phyloP scores from a whole-genome alignment of 2,329 filamentous ascomycete species.

The Leptographium wingfieldii region DNA sequence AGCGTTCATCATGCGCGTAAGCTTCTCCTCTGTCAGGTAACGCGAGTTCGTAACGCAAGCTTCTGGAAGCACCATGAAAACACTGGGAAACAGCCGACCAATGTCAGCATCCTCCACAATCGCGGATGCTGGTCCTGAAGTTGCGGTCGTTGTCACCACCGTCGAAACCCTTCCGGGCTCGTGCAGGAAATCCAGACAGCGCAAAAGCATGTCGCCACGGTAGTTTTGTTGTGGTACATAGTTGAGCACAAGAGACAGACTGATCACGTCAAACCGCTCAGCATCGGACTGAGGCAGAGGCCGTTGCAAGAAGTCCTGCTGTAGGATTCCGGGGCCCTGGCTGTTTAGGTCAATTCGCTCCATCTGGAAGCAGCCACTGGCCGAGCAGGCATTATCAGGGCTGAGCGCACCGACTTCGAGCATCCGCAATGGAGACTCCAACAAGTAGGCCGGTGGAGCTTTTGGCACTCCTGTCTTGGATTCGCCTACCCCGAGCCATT shows the following conservation, averaged over 20 bases:
- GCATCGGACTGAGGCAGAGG: constrained; percentile 51
- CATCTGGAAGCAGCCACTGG: constrained; percentile 56
- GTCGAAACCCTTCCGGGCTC: constrained; percentile 12
- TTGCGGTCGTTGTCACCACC: background rate
- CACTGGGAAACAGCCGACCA: constrained; percentile 42
- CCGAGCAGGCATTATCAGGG: constrained; percentile 71
- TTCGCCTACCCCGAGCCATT: constrained; percentile 40
- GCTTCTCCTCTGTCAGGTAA: constrained; percentile 62
- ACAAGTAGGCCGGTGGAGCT: background rate
- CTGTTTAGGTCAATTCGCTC: constrained; percentile 84
- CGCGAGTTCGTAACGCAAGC: constrained; percentile 84
- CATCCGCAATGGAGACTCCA: constrained; percentile 38
- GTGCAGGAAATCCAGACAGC: constrained; percentile 59
- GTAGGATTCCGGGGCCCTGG: constrained; percentile 64
- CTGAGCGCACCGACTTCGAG: constrained; percentile 86
- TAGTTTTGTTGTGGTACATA: constrained; percentile 69
- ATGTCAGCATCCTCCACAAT: constrained; percentile 3
- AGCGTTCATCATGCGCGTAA: constrained; percentile 61
- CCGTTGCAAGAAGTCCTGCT: constrained; percentile 90
- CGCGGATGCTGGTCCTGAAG: background rate
- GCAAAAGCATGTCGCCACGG: constrained; percentile 74
- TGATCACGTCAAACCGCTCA: constrained; percentile 77
- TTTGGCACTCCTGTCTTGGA: constrained; percentile 5
- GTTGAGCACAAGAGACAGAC: constrained; percentile 84
- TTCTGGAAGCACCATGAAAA: constrained; percentile 84